Evolutionary conservation across 1,284 basidiomycete species (phyloP), one percentile per base, ranked within the genome.

Genomic region (Afroboletus lepidellus): DNA sequence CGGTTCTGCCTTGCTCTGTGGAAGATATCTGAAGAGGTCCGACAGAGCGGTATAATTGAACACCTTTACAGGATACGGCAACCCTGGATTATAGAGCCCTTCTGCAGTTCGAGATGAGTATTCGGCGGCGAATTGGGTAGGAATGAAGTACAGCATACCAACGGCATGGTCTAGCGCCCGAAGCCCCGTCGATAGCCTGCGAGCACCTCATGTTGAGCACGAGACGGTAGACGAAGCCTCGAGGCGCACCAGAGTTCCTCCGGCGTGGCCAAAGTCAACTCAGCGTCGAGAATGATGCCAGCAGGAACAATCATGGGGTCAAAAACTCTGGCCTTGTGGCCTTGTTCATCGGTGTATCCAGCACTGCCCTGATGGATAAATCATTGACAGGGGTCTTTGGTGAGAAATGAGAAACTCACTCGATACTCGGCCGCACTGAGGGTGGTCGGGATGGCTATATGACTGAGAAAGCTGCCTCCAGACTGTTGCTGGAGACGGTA

Each of bases 361-460:
- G 87, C 88, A 43, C 82, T 83, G 45, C 79, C 70, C 78, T 83
- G 53, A 30, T 41, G 46, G 16, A 62, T 41, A 57, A 54, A 18
- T 48, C 51, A 43, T 16, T 24, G 45, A 50, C 29, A 45, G 32
- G 41, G 30, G 11, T 13, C 15, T 32, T n/a, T 13, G 9, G 24
- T 9, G 23, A 48, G 36, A 5, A 8, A 64, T n/a, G 23, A 41
- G 16, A 16, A 25, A 44, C 77, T 54, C 56, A 84, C 86, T 43
- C 77, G 77, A 62, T 87, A 88, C 63, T 92, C 90, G 1, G 90
- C 91, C 2, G 89, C 89, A 57, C 85, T 89, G 29, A 92, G 71
- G 7, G 90, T 92, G 2, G 90, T 93, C 0, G 90, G 90, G 47
- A 92, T 83, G 5, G 89, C 86, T 51, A 93, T 84, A 59, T 85